Base-by-base conservation (phyloP, 2,329 filamentous ascomycete genomes). In the Fusarium brachygibbosum region DNA sequence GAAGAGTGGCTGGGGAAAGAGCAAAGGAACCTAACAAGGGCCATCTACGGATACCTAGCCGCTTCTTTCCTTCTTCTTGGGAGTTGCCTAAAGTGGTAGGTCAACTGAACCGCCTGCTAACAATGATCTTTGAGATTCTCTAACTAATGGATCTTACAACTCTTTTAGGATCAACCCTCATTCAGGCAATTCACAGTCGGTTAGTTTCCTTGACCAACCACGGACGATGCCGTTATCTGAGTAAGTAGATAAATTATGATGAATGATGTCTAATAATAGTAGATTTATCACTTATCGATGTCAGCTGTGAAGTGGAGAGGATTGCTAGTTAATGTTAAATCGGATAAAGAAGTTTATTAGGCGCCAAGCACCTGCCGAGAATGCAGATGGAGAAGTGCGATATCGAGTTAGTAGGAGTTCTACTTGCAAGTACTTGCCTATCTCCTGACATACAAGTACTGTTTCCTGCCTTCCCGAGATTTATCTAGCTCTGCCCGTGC, bases 301-400 rank as follows among this genome's bases (percentile, higher is more conserved):
- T 21, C 53, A 56, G 70, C 68, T 63, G 64, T 45, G 45, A 63
- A 63, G 68, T 73, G 65, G 66, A 67, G 64, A 58, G 57, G 21
- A 34, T 48, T 48, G 49, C 52, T 41, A 41, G 23, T 25, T 25
- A 25, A 44, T 41, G 49, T 53, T 42, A 45, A 44, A 49, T 40
- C 69, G 57, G 53, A 58, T 59, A 53, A 16, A 51, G 17, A 51
- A 40, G 34, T 29, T 19, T 28, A 38, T 28, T 50, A 17, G 48
- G 23, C 23, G 64, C 64, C 52, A 68, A 68, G 67, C 56, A 64
- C 45, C 38, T 37, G 50, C 49, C 37, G 42, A 58, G 41, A 63
- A 53, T 57, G 38, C 40, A 31, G 42, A 48, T 51, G 29, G 31
- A 40, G 35, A 58, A 56, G 54, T 44, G n/a, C 10, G 35, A 61